Base-by-base conservation (phyloP, 106 monocot species). In the Dactylorhiza incarnata region DNA sequence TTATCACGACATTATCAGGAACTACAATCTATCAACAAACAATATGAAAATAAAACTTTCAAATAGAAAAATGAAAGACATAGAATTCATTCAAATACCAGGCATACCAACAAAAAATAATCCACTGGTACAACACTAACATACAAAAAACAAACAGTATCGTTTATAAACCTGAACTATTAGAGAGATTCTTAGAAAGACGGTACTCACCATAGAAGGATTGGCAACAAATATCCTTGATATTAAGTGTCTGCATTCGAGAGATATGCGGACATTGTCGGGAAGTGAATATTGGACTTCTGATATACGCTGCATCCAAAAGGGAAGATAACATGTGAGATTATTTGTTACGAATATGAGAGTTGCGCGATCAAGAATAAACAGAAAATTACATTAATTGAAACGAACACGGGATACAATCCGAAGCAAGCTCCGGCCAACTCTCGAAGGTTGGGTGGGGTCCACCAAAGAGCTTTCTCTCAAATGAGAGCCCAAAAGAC, bases 141-240 rank as follows among this genome's bases (percentile, higher is more conserved):
- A 58, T 58, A 22, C 10, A 53, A 3, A 53, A 53, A 53, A 53
- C 16, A 13, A 3, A 16, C 53, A 14, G 13, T 53, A 53, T 1
- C 12, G 12, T 11, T 11, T 12, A 53, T 16, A 53, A 12, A 16
- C 11, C 53, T 53, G 11, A 15, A 53, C 10, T 14, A 53, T 53
- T 7, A 53, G 53, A 65, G 65, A 65, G 5, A 29, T 65, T 65
- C 5, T 22, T 65, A 29, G 11, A 65, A 29, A 69, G 8, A 69
- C 26, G 16, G 45, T 45, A 69, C 71, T 46, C 20, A 71, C 71
- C 71, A 47, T 46, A 43, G 71, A 45, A 71, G 71, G 71, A 71
- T 71, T 46, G 46, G 71, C 71, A 44, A 71, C 71, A 71, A 71
- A 71, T 19, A 71, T 71, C 46, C 71, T 71, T 71, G 71, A 71